A percentile compares a stretch with the other conserved stretches of the same genome.
Conservation (phyloP, 176 grass and related monocot species). For the Oryza longistaminata region DNA sequence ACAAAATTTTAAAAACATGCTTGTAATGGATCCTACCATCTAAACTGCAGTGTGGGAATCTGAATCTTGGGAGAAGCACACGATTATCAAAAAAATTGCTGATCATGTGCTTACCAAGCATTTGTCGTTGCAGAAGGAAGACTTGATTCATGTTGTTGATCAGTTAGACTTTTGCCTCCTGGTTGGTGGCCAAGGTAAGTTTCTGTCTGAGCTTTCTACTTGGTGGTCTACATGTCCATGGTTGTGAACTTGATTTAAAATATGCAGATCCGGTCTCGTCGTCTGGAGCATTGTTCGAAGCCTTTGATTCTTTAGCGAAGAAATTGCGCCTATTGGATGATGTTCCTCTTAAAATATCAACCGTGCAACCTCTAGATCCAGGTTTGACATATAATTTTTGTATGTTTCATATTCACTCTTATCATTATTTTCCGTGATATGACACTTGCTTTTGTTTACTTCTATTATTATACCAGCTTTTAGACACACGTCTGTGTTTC, state of each 20-base stretch:
- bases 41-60: conserved; percentile 78
- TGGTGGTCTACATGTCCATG: conserved; percentile 19
- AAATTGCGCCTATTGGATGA: conserved; percentile 67
- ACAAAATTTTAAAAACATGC: conserved; percentile 1
- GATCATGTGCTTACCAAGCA: conserved; percentile 75
- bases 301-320: conserved; percentile 75
- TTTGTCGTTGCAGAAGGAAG: conserved; percentile 58
- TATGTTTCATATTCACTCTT: conserved; percentile 14
- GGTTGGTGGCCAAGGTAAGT: conserved; percentile 66
- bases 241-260: conserved; percentile 19
- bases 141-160: conserved; percentile 78
- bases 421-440: conserved; percentile 1
- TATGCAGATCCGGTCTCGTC: conserved; percentile 72
- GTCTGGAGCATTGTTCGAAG: conserved; percentile 67
- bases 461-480: conserved; percentile 59
- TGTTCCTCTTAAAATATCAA: conserved; percentile 91
- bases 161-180: conserved; percentile 90
- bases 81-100: conserved; percentile 74
- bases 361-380: conserved; percentile 77
- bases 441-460: background rate
- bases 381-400: conserved; percentile 42
- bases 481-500: conserved; percentile 88
- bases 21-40: conserved; percentile 27
- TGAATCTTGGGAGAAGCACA: conserved; percentile 74
- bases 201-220: conserved; percentile 20